These are phyloP conservation scores for Debaryomyces psychrophilus DNA, from an alignment of 1,139 yeast genomes.

Conservation along the genomic window DNA sequence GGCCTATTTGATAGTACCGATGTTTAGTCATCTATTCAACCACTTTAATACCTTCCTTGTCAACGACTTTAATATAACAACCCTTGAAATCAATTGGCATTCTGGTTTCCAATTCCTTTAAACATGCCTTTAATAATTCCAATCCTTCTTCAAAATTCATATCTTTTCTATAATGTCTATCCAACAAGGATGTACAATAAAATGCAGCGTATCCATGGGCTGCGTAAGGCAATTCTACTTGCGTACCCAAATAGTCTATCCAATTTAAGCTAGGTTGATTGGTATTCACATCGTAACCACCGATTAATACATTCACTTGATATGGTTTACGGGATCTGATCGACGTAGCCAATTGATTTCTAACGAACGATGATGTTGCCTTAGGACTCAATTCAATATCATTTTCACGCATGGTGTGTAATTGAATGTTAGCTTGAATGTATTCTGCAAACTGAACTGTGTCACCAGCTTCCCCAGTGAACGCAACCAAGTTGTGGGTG, in stretches of 20 bases:
- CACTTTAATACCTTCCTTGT: constrained; percentile 65
- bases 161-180: constrained; percentile 83
- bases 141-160: constrained; percentile 81
- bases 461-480: constrained; percentile 96
- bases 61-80: constrained; percentile 74
- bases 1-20: neutral
- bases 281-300: constrained; percentile 74
- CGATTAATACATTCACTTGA: constrained; percentile 88
- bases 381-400: constrained; percentile 74
- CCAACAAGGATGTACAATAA: constrained; percentile 86
- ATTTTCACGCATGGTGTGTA: constrained; percentile 85
- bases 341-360: constrained; percentile 86
- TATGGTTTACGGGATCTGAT: constrained; percentile 89
- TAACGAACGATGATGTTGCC: constrained; percentile 86
- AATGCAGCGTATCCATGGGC: constrained; percentile 98
- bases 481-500: constrained; percentile 81
- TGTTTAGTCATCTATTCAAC: constrained; percentile 8
- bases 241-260: constrained; percentile 94
- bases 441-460: constrained; percentile 96
- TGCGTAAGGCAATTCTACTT: constrained; percentile 89
- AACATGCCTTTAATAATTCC: constrained; percentile 69
- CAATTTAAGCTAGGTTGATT: constrained; percentile 74
- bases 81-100: constrained; percentile 98
- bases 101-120: constrained; percentile 78
- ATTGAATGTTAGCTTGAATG: constrained; percentile 88